phyloP scores from a whole-genome alignment of 495 filamentous ascomycete genomes.

The Rhypophila decipiens region DNA sequence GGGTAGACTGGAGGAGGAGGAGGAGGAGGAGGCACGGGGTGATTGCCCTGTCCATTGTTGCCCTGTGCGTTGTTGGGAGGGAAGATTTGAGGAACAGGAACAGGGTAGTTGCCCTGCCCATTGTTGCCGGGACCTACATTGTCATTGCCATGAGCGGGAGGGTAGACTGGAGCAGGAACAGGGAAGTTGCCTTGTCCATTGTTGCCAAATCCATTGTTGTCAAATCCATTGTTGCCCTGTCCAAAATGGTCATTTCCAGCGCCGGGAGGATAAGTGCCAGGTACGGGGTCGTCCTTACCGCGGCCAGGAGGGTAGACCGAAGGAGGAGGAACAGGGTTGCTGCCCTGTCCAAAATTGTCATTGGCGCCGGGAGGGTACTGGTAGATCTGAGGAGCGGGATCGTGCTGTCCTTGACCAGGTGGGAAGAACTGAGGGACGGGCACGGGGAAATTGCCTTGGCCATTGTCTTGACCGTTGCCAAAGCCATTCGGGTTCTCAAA shows the following conservation, averaged over 20 bases:
- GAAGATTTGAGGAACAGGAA: background rate
- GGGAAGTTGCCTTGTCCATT: background rate
- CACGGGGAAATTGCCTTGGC: no score
- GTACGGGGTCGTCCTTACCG: no score
- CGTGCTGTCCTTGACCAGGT: no score
- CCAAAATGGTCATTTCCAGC: no score
- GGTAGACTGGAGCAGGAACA: background rate
- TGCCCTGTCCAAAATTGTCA: no score
- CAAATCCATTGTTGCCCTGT: background rate
- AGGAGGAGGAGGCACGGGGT: background rate
- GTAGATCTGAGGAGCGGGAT: no score
- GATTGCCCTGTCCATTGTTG: background rate
- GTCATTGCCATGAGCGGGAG: background rate
- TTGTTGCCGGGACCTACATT: background rate
- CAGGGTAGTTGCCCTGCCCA: background rate
- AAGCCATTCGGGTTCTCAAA: no score
- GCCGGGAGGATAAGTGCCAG: background rate
- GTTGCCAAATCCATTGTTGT: background rate
- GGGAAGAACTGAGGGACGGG: no score
- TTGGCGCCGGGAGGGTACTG: no score
- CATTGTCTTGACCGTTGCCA: no score
- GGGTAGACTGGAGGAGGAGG: background rate
- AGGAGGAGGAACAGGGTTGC: no score
- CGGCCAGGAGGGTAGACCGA: no score
- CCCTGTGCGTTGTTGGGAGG: background rate